Conservation (phyloP, 306 rosid genomes). For the Quercus cerris region DNA sequence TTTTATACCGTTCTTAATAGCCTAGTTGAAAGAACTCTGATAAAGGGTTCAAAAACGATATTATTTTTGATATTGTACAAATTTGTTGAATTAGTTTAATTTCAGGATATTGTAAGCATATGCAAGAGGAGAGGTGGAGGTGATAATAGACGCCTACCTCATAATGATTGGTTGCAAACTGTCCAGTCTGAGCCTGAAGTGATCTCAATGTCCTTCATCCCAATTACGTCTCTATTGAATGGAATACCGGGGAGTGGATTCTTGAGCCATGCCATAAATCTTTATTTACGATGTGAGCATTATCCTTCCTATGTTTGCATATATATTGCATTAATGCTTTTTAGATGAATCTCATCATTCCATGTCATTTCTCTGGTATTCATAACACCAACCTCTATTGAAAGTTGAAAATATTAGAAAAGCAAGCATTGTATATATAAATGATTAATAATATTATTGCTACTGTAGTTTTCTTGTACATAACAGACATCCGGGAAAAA, state of each 20-base stretch:
- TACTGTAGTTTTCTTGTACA: no score
- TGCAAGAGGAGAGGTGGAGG: slow-evolving; percentile 90
- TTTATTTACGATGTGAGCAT: slow-evolving; percentile 88
- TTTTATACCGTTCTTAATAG: slow-evolving; percentile 16
- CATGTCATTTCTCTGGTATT: slow-evolving; percentile 2
- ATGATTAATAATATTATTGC: no score
- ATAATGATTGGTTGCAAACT: slow-evolving; percentile 82
- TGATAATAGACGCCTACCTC: slow-evolving; percentile 50
- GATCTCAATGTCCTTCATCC: slow-evolving; percentile 93
- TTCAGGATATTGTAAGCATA: slow-evolving; percentile 72
- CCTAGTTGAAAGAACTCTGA: not conserved
- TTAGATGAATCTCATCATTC: slow-evolving; percentile 14
- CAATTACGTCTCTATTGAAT: slow-evolving; percentile 83
- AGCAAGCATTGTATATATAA: no score
- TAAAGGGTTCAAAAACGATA: not conserved
- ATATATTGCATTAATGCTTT: slow-evolving; percentile 1
- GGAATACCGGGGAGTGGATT: slow-evolving; percentile 99
- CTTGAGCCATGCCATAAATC: slow-evolving; percentile 97
- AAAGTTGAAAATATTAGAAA: no score
- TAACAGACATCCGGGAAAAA: no score
- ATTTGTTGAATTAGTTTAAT: slow-evolving; percentile 23
- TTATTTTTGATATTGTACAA: not conserved
- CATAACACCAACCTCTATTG: not conserved
- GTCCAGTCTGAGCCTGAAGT: slow-evolving; percentile 91
- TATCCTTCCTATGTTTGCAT: slow-evolving; percentile 16